Percentiles rank a stretch among this genome's conserved stretches.
Conservation (phyloP, 164 flowering plant genomes). For the Brasenia schreberi region DNA sequence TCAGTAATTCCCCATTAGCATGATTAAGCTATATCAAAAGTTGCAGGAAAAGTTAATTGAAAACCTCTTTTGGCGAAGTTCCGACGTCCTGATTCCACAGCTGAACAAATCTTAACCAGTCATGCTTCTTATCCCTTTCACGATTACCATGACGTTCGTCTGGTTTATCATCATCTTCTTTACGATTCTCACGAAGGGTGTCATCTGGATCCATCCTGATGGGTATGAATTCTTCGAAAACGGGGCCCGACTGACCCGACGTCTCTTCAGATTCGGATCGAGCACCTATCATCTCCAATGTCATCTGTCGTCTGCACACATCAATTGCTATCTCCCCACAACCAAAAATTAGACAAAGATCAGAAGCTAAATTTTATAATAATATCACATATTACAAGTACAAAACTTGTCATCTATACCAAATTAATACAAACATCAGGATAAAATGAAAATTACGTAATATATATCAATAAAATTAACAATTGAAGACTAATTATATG, state of each 20-base stretch:
- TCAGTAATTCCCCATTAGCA: too few species aligned
- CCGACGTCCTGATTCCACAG: slow-evolving; percentile 63
- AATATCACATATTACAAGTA: too few species aligned
- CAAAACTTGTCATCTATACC: too few species aligned
- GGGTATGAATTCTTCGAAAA: slow-evolving; percentile 65
- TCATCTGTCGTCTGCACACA: not conserved
- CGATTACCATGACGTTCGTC: not conserved
- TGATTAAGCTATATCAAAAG: too few species aligned
- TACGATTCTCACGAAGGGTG: slow-evolving; percentile 2
- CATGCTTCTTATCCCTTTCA: slow-evolving; percentile 26
- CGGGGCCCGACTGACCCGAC: slow-evolving; percentile 30
- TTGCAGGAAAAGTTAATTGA: not conserved
- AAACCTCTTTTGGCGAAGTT: slow-evolving; percentile 19
- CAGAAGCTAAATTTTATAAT: not conserved
- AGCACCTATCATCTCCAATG: slow-evolving; percentile 4
- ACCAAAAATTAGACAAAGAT: not conserved
- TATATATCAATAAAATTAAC: too few species aligned
- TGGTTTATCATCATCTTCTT: slow-evolving; percentile 10
- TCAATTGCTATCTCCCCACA: not conserved
- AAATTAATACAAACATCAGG: too few species aligned
- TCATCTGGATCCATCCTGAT: slow-evolving; percentile 17
- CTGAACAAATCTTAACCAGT: slow-evolving; percentile 79
- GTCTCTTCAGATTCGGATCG: slow-evolving; percentile 48
- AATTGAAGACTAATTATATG: too few species aligned
- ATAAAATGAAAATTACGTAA: too few species aligned